Evolutionary conservation across 2,329 filamentous ascomycete genomes (phyloP), one percentile per base, ranked within the genome.

Genomic region (Fonsecaea pedrosoi): DNA sequence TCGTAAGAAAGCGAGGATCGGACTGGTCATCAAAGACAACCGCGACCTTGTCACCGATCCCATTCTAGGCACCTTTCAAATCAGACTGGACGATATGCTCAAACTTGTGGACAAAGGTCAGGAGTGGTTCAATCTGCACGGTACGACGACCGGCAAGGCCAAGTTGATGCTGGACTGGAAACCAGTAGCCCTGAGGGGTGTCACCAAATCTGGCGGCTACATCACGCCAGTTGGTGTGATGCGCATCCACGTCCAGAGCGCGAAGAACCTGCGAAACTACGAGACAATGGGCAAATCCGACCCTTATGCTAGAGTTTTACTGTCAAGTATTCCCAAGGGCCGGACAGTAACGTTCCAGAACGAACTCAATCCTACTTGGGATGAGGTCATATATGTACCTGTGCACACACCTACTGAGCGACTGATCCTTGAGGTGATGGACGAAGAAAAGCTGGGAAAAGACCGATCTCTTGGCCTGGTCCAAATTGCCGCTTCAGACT

Each of bases 251-350:
- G 94, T 98, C 83, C 87, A 92, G 81, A 89, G 87, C 74, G 95
- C 92, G 35, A 87, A 85, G 58, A 88, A 94, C 73, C 85, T 99
- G 53, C 91, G 93, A 67, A 99, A 99, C 77, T 86, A 97, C 61
- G 95, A 99, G 79, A 92, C 92, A 2, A 87, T 99, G 78, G 95
- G 95, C 79, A 98, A 98, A 80, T 98, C 95, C 0, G 96, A 99
- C 78, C 92, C 95, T 0, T 99, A 99, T 74, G 92, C 89, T 25
- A 90, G 94, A 50, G 90, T 98, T 1, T 80, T 97, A 61, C 85
- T 97, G 7, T 97, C 94, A 56, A 94, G 95, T 54, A 89, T 98
- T 64, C 90, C 95, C 76, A 96, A 94, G 78, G 93, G 87, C 9
- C 89, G 94, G 65, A 98, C 95, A 2, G 95, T 99, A 59, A 98